These are phyloP conservation scores for Leavenworthia alabamica DNA, from an alignment of 345 rosid species.

Conservation along the genomic window DNA sequence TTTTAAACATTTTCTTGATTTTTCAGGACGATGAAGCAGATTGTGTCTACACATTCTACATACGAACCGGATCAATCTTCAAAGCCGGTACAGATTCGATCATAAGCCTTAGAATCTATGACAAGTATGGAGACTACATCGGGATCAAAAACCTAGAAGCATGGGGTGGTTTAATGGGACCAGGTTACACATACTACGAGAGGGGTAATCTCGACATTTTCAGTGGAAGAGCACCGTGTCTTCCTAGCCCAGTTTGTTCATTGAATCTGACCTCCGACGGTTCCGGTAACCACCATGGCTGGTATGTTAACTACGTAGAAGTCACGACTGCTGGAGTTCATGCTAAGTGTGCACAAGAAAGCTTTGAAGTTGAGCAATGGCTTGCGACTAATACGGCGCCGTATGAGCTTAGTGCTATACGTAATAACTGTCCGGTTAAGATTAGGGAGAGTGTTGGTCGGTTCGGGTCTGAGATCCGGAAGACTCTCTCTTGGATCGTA, in stretches of 20 bases:
- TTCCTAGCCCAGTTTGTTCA: constrained; percentile 50
- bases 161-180: constrained; percentile 90
- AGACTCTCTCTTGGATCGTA: constrained; percentile 30
- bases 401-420: constrained; percentile 45
- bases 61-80: constrained; percentile 69
- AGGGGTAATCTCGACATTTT: constrained; percentile 85
- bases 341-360: constrained; percentile 40
- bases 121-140: constrained; percentile 36
- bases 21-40: constrained; percentile 41
- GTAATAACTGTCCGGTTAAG: constrained; percentile 42
- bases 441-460: constrained; percentile 9
- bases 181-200: constrained; percentile 72
- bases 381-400: constrained; percentile 63
- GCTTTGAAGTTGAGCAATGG: constrained; percentile 86
- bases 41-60: constrained; percentile 65
- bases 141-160: constrained; percentile 45
- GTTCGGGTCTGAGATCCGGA: constrained; percentile 30
- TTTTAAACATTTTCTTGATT: not conserved
- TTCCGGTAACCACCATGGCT: constrained; percentile 63
- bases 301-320: constrained; percentile 90
- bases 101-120: constrained; percentile 49
- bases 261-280: constrained; percentile 76
- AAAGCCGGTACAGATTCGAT: constrained; percentile 80
- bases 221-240: constrained; percentile 64
- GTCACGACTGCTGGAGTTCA: constrained; percentile 60